phyloP scores from a whole-genome alignment of 352 stramenopile species.

The Pythium chondricola region DNA sequence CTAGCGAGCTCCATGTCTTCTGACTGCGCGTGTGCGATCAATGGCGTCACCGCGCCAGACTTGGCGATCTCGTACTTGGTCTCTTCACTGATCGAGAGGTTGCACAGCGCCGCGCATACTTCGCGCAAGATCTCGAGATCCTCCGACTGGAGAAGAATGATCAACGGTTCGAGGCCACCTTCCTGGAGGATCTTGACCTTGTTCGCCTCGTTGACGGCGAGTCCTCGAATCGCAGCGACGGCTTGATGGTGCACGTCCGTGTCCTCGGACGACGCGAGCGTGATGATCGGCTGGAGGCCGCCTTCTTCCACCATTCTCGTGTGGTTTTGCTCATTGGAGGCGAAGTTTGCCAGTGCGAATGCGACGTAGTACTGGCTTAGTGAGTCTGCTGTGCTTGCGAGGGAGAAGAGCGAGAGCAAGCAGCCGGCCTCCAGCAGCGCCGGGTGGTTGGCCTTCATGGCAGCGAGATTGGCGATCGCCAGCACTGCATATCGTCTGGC shows the following conservation, averaged over 20 bases:
- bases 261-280: conserved; percentile 87
- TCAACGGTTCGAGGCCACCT: conserved; percentile 91
- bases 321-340: conserved; percentile 91
- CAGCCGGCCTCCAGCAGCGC: conserved; percentile 89
- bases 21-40: conserved; percentile 90
- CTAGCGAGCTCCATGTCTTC: conserved; percentile 91
- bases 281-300: conserved; percentile 93
- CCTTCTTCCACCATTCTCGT: conserved; percentile 93
- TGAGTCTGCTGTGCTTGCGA: conserved; percentile 91
- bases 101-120: conserved; percentile 91
- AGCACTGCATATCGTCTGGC: conserved; percentile 91
- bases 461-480: conserved; percentile 92
- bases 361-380: conserved; percentile 95
- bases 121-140: conserved; percentile 94
- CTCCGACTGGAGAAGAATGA: conserved; percentile 82
- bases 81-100: conserved; percentile 93
- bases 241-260: conserved; percentile 94
- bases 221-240: conserved; percentile 89
- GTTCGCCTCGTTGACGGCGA: conserved; percentile 87
- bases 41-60: conserved; percentile 82
- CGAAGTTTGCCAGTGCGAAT: conserved; percentile 93
- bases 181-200: conserved; percentile 97
- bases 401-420: conserved; percentile 87
- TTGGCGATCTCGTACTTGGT: conserved; percentile 98
- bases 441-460: conserved; percentile 93